A percentile compares a stretch with the other conserved stretches of the same genome.
Evolutionary conservation across 345 rosid genomes (phyloP).

Genomic region (Diplotaxis tenuifolia): DNA sequence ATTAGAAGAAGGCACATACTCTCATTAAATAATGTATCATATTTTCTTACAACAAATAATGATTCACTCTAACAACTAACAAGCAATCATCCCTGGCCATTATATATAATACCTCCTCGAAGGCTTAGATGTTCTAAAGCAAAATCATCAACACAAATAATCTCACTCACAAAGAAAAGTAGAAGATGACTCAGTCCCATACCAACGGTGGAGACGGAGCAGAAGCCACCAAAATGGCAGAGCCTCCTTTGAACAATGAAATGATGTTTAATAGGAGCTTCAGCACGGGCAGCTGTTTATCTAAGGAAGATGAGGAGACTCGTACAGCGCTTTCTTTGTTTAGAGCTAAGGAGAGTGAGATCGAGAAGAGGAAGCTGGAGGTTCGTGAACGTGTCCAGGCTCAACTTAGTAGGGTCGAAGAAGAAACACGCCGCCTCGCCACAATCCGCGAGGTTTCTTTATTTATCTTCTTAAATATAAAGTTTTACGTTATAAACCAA

Average conservation of each 20-base stretch:
- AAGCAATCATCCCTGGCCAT: neutral
- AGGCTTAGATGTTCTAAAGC: neutral
- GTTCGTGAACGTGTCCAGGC: constrained; percentile 56
- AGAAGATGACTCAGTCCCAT: constrained; percentile 32
- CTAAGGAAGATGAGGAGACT: constrained; percentile 86
- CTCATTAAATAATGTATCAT: neutral
- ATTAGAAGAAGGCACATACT: neutral
- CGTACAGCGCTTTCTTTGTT: constrained; percentile 56
- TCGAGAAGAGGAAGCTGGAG: constrained; percentile 59
- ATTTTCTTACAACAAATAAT: neutral
- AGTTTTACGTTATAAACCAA: neutral
- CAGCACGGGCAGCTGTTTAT: constrained; percentile 70
- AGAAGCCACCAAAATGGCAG: constrained; percentile 25
- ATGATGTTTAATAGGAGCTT: constrained; percentile 47
- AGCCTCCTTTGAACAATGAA: constrained; percentile 43
- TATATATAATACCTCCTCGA: neutral
- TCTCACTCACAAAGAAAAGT: neutral
- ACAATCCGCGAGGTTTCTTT: constrained; percentile 60
- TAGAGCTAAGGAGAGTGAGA: constrained; percentile 71
- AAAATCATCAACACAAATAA: neutral
- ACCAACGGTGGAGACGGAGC: constrained; percentile 39
- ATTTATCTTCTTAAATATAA: neutral
- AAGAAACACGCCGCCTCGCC: constrained; percentile 58
- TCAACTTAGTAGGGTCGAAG: constrained; percentile 61
- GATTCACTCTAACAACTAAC: neutral